phyloP scores from a whole-genome alignment of 2,329 filamentous ascomycete genomes.

The Claviceps pazoutovae region DNA sequence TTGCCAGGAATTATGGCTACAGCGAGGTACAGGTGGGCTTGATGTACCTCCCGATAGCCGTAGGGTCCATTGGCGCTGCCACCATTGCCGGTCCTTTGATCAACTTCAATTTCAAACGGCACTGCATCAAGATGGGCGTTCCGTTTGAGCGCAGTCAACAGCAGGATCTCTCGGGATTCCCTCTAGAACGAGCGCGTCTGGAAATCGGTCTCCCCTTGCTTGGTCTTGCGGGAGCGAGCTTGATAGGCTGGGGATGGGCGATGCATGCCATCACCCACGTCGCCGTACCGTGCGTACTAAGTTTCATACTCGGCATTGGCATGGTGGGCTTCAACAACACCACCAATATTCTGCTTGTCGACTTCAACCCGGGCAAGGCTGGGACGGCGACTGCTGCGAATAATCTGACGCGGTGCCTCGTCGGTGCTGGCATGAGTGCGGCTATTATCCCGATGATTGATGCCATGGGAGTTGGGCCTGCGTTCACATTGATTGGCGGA shows the following conservation, averaged over 20 bases:
- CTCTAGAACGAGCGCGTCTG: slow-evolving; percentile 36
- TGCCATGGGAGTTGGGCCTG: slow-evolving; percentile 35
- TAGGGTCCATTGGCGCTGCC: slow-evolving; percentile 33
- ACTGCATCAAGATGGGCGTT: slow-evolving; percentile 39
- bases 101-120: slow-evolving; percentile 54
- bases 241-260: slow-evolving; percentile 40
- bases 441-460: slow-evolving; percentile 38
- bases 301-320: slow-evolving; percentile 31
- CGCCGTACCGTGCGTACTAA: slow-evolving; percentile 32
- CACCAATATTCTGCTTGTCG: slow-evolving; percentile 37
- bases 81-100: slow-evolving; percentile 38
- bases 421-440: slow-evolving; percentile 39
- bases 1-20: slow-evolving; percentile 42
- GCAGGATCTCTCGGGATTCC: slow-evolving; percentile 32
- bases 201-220: slow-evolving; percentile 37
- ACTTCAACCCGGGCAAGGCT: slow-evolving; percentile 38
- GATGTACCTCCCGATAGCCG: slow-evolving; percentile 37
- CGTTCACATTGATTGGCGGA: slow-evolving; percentile 33
- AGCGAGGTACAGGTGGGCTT: slow-evolving; percentile 40
- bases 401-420: slow-evolving; percentile 39
- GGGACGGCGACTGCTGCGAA: slow-evolving; percentile 42
- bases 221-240: slow-evolving; percentile 30
- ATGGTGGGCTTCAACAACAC: slow-evolving; percentile 42
- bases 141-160: slow-evolving; percentile 38
- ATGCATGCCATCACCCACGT: slow-evolving; percentile 27